Evolutionary conservation across 2,329 filamentous ascomycete genomes (phyloP).

Genomic region (Epichloe gansuensis): DNA sequence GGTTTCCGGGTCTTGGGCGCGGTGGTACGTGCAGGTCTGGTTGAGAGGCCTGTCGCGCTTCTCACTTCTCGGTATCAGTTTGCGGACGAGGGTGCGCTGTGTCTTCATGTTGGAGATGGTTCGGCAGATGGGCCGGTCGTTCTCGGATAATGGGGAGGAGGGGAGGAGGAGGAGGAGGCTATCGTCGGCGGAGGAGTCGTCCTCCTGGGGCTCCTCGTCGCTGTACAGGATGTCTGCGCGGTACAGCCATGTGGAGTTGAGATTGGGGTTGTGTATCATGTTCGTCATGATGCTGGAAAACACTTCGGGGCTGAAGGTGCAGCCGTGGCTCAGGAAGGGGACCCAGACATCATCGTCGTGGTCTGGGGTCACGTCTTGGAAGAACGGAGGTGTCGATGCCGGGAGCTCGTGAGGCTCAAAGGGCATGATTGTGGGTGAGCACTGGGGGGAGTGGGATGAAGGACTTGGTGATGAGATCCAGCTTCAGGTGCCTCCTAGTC

Average conservation of each 20-base stretch:
- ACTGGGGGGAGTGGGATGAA: neutral
- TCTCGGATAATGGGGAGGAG: neutral
- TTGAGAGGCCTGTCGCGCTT: conserved; percentile 60
- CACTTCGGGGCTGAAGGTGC: conserved; percentile 48
- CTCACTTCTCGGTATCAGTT: conserved; percentile 70
- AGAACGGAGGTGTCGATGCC: conserved; percentile 13
- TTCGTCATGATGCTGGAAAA: conserved; percentile 61
- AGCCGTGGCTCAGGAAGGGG: conserved; percentile 41
- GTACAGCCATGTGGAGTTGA: conserved; percentile 66
- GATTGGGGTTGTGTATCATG: conserved; percentile 64
- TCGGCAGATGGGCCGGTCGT: conserved; percentile 5
- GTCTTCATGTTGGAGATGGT: conserved; percentile 22
- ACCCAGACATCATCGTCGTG: conserved; percentile 29
- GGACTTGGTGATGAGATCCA: neutral
- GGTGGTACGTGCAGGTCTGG: conserved; percentile 71
- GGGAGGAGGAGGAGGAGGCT: neutral
- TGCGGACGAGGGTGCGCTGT: conserved; percentile 57
- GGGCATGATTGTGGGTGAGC: conserved; percentile 7
- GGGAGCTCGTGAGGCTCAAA: conserved; percentile 19
- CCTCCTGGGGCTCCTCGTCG: conserved; percentile 8
- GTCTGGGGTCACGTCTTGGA: conserved; percentile 13
- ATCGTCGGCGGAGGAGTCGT: conserved; percentile 1
- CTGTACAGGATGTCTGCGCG: conserved; percentile 57
- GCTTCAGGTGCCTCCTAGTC: neutral
- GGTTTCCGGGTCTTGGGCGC: conserved; percentile 13